Evolutionary conservation across 2,329 filamentous ascomycete genomes (phyloP).

Genomic region (Cordyceps farinosa): DNA sequence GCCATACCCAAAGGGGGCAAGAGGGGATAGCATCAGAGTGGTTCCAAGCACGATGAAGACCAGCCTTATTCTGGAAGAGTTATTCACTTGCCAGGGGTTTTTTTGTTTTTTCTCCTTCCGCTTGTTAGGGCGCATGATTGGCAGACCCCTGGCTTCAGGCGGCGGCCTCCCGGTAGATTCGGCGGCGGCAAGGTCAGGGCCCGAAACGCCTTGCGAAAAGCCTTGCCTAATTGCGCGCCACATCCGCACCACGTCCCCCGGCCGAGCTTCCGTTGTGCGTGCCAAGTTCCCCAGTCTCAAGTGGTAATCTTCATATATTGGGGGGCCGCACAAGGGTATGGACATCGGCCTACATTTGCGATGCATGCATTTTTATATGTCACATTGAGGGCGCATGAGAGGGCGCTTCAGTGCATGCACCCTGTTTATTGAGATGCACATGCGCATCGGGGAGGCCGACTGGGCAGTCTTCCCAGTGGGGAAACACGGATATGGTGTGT

Average conservation of each 20-base stretch:
- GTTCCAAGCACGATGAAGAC: slow-evolving; percentile 1
- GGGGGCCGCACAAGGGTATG: neutral
- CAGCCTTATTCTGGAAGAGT: neutral
- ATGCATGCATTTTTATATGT: neutral
- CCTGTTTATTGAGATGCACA: neutral
- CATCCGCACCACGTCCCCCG: neutral
- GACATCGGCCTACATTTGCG: neutral
- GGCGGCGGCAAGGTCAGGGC: neutral
- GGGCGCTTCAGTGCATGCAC: neutral
- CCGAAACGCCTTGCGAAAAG: slow-evolving; percentile 17
- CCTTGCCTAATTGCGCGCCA: neutral
- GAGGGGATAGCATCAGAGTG: neutral
- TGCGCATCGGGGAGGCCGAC: slow-evolving; percentile 8
- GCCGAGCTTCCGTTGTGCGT: slow-evolving; percentile 2
- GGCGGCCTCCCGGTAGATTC: slow-evolving; percentile 9
- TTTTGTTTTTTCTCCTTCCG: neutral
- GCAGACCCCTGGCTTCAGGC: neutral
- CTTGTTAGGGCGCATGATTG: neutral
- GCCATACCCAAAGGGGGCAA: neutral
- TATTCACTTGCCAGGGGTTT: neutral
- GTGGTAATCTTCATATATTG: neutral
- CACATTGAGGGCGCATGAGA: neutral
- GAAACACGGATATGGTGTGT: neutral
- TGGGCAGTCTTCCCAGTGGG: neutral
- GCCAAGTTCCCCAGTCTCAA: slow-evolving; percentile 3